A percentile compares a stretch with the other conserved stretches of the same genome.
Evolutionary conservation across 2,329 filamentous ascomycete species (phyloP).

Genomic region (Colletotrichum sp.): DNA sequence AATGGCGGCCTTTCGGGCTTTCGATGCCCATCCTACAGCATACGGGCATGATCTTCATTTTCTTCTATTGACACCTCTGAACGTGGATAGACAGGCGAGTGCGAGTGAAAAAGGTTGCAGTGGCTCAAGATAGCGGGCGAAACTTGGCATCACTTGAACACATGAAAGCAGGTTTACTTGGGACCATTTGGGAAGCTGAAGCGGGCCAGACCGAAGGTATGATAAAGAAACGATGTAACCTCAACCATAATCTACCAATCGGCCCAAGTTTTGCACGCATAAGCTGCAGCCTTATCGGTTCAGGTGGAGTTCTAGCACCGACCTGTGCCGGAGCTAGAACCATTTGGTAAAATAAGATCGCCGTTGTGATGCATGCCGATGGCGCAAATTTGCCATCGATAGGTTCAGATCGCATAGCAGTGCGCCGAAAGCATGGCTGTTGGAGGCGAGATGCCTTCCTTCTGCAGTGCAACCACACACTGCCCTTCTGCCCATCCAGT

Average conservation of each 20-base stretch:
- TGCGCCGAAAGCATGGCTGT: background rate
- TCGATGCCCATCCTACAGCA: background rate
- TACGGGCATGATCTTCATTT: background rate
- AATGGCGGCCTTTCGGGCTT: background rate
- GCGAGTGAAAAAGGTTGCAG: background rate
- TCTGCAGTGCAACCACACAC: background rate
- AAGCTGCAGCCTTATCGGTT: background rate
- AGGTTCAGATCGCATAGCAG: background rate
- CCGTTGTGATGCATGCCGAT: background rate
- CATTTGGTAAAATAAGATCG: background rate
- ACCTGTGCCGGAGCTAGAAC: background rate
- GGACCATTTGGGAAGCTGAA: background rate
- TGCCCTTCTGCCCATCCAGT: background rate
- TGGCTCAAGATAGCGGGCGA: background rate
- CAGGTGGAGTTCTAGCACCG: background rate
- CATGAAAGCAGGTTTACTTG: background rate
- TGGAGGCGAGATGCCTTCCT: background rate
- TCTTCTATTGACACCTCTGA: background rate
- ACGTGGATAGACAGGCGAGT: background rate
- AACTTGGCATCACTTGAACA: background rate
- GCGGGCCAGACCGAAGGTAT: background rate
- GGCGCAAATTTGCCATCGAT: background rate
- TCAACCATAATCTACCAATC: background rate
- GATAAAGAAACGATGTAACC: background rate
- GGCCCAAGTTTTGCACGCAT: background rate